Base-by-base conservation (phyloP, 2,329 filamentous ascomycete genomes). In the Raffaelea deltoideospora region DNA sequence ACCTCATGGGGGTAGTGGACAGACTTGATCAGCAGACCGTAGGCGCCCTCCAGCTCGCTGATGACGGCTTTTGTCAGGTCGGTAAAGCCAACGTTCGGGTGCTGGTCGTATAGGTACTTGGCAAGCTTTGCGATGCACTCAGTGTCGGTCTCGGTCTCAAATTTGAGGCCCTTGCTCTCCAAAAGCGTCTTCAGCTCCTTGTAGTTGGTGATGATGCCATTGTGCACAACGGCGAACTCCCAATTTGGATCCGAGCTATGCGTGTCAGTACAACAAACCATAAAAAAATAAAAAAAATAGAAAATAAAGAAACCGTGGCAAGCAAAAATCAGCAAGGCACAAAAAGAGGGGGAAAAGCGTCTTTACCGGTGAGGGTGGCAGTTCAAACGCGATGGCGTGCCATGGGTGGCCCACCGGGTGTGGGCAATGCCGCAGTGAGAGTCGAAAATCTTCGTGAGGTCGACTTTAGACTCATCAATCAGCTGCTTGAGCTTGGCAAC, bases 201-300 rank as follows among this genome's bases (percentile, higher is more conserved):
- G 76, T 98, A 98, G 75, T 98, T 98, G 68, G 90, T 98, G 64
- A 98, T 98, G 72, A 98, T 98, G 56, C 90, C 90, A 65, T 98
- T 98, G 79, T 98, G 90, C 43, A 96, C 90, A 51, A 98, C 79
- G 47, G 84, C 73, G 61, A 98, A 98, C 65, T 98, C 82, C 86
- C 88, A 98, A 53, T 67, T 83, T 51, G 80, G 76, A 60, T 98
- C 90, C 47, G 88, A 96, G 62, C 87, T 92, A 47, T 15, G 19
- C 19, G 32, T 28, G 27, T 28, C n/a, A 28, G 27, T 14, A 13
- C 23, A n/a, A 10, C 19, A 34, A 10, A 8, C 6, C 6, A 17
- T 29, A 31, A 17, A 14, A 17, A 5, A 17, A 17, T 19, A 28
- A 28, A 28, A 28, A 6, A 6, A 28, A n/a, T 9, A 26, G 10